Conservation (phyloP, 768 basidiomycete genomes). For the Candolleomyces aberdarensis region DNA sequence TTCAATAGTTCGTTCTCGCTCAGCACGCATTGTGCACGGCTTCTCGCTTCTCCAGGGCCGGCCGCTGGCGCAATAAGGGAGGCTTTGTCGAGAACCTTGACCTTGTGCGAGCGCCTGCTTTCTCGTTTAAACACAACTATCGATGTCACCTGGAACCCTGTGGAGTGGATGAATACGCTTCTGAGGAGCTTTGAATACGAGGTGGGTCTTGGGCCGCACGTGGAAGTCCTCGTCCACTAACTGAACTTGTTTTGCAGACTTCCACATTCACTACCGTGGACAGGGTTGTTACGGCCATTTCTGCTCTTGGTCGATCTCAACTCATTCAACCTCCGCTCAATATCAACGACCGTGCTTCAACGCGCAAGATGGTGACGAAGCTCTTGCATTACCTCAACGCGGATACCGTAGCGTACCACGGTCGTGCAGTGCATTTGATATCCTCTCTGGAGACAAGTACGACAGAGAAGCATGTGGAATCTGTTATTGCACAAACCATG, state of each 20-base stretch:
- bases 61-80: conserved; percentile 39
- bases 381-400: conserved; percentile 73
- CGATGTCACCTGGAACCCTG: conserved; percentile 57
- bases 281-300: conserved; percentile 50
- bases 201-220: conserved; percentile 30
- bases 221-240: conserved; percentile 3
- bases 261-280: conserved; percentile 70
- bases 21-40: conserved; percentile 41
- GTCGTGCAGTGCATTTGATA: conserved; percentile 74
- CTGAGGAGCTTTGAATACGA: conserved; percentile 54
- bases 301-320: conserved; percentile 51
- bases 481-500: conserved; percentile 74
- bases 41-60: conserved; percentile 27
- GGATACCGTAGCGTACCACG: conserved; percentile 68
- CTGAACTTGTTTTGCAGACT: conserved; percentile 32
- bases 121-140: conserved; percentile 37
- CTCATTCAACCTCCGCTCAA: conserved; percentile 49
- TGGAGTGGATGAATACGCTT: conserved; percentile 57
- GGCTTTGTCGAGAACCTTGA: conserved; percentile 49
- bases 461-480: conserved; percentile 64
- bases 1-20: conserved; percentile 54
- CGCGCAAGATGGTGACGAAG: conserved; percentile 62
- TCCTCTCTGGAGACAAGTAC: conserved; percentile 73
- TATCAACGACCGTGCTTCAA: conserved; percentile 53
- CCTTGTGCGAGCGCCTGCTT: conserved; percentile 49